Percentiles rank a stretch among this genome's conserved stretches.
These are phyloP conservation scores for Fusarium sp. DNA, from an alignment of 2,329 filamentous ascomycete genomes.

Conservation along the genomic window DNA sequence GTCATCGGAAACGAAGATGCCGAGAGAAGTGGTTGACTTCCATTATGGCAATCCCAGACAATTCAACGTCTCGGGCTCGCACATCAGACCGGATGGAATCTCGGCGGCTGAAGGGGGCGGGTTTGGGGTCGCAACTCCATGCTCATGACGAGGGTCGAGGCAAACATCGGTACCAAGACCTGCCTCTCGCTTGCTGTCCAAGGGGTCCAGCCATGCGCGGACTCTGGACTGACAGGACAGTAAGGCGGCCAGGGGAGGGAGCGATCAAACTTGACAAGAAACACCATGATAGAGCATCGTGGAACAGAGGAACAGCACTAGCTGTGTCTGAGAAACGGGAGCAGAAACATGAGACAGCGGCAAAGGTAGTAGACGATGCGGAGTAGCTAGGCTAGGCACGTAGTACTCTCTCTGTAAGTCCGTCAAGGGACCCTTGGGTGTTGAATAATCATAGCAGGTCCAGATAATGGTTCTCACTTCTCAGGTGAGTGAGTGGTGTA, in stretches of 20 bases:
- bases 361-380: constrained; percentile 17
- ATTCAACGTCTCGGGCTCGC: constrained; percentile 42
- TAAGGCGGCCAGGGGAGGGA: constrained; percentile 16
- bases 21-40: constrained; percentile 53
- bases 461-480: constrained; percentile 31
- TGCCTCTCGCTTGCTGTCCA: constrained; percentile 7
- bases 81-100: constrained; percentile 52
- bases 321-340: constrained; percentile 35
- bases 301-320: constrained; percentile 25
- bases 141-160: constrained; percentile 20
- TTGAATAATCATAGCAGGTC: constrained; percentile 10
- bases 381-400: constrained; percentile 4
- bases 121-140: constrained; percentile 32
- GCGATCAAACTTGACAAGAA: constrained; percentile 45
- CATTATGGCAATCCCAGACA: constrained; percentile 52
- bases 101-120: constrained; percentile 46
- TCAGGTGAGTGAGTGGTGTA: constrained; percentile 31
- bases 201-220: neutral
- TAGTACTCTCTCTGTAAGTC: neutral
- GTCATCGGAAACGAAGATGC: constrained; percentile 50
- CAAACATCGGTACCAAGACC: constrained; percentile 15
- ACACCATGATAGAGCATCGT: constrained; percentile 35
- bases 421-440: neutral
- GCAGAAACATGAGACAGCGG: constrained; percentile 40
- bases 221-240: neutral